Conservation (phyloP, 2,329 filamentous ascomycete species). For the Colletotrichum endophyticum region DNA sequence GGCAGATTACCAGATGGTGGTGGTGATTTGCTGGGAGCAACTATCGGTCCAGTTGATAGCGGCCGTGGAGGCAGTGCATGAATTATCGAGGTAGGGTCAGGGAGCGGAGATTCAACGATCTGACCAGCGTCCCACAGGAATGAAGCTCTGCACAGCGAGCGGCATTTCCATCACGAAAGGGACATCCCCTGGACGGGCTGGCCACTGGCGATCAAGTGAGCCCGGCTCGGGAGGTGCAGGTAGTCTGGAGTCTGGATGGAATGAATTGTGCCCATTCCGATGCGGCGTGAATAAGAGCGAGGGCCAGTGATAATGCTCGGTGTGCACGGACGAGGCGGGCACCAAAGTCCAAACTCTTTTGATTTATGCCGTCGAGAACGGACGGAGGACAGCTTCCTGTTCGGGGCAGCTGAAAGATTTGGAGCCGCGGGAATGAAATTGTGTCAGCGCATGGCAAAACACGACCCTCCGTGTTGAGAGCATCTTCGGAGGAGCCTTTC, state of each 20-base stretch:
- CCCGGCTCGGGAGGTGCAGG: background rate
- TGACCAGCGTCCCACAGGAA: background rate
- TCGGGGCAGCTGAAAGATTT: background rate
- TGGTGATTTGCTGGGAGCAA: conserved; percentile 3
- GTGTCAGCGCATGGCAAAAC: conserved; percentile 7
- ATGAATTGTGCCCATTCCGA: background rate
- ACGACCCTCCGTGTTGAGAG: background rate
- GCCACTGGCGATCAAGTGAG: background rate
- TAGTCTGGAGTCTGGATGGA: background rate
- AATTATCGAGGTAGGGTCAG: conserved; percentile 8
- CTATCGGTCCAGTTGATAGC: background rate
- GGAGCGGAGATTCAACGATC: conserved; percentile 4
- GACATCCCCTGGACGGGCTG: background rate
- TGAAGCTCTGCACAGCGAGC: background rate
- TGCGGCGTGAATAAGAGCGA: background rate
- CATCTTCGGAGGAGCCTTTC: background rate
- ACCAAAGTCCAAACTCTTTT: background rate
- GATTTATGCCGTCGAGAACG: conserved; percentile 2
- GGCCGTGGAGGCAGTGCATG: conserved; percentile 15
- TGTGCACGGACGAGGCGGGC: background rate
- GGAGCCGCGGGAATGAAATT: background rate
- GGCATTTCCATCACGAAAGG: conserved; percentile 1
- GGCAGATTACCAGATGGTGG: background rate
- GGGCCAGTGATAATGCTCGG: background rate
- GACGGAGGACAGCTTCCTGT: conserved; percentile 1